Conservation (phyloP, 257 asterid species). For the Leptodermis oblonga region DNA sequence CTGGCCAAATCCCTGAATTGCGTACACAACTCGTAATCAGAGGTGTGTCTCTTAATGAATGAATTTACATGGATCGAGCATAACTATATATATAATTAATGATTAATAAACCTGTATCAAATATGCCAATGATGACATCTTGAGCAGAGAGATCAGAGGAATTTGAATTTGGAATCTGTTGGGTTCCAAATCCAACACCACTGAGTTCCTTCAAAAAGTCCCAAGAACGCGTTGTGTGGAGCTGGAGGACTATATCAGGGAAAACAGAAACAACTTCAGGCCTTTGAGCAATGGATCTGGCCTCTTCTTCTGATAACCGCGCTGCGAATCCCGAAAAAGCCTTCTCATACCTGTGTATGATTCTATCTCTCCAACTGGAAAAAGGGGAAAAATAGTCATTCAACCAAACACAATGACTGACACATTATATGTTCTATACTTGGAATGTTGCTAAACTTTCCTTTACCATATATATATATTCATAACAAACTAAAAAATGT, state of each 20-base stretch:
- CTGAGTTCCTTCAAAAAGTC: background rate
- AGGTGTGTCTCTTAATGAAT: background rate
- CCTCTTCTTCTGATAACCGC: background rate
- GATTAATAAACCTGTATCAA: background rate
- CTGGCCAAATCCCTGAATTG: constrained; percentile 88
- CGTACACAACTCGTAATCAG: background rate
- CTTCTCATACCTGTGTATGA: background rate
- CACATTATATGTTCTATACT: too few species aligned
- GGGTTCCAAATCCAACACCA: background rate
- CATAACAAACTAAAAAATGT: background rate
- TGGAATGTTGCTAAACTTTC: too few species aligned
- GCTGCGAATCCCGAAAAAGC: background rate
- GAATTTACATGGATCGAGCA: background rate
- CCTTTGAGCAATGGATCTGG: constrained; percentile 4
- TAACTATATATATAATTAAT: too few species aligned
- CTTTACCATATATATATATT: too few species aligned
- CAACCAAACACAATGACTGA: background rate
- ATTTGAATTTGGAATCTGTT: background rate
- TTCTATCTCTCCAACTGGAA: background rate
- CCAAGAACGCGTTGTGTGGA: background rate
- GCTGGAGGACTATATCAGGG: background rate
- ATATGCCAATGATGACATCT: background rate
- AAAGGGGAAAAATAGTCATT: background rate
- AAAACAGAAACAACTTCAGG: background rate
- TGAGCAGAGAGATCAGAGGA: constrained; percentile 4